These are phyloP conservation scores for Penicillium cataractarum DNA, from an alignment of 495 filamentous ascomycete genomes.

Conservation along the genomic window DNA sequence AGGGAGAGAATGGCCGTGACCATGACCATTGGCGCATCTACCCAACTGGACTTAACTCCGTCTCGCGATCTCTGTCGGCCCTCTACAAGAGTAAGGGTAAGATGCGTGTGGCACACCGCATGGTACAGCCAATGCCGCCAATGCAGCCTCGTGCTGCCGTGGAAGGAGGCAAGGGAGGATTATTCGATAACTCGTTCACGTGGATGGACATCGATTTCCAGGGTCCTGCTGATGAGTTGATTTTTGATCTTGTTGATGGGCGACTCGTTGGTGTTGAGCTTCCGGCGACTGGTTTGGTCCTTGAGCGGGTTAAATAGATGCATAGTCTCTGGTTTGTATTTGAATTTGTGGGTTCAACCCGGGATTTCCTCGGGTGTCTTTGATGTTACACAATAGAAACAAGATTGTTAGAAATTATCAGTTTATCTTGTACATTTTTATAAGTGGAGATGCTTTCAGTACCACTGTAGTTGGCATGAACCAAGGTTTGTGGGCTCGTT, in stretches of 20 bases:
- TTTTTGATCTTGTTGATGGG: not conserved
- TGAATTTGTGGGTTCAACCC: too few relatives aligned
- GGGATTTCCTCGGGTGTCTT: not conserved
- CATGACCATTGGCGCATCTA: not conserved
- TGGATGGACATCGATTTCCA: conserved; percentile 19
- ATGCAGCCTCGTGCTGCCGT: conserved; percentile 16
- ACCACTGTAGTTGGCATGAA: not conserved
- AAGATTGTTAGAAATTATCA: not conserved
- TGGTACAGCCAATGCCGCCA: not conserved
- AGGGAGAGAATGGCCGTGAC: not conserved
- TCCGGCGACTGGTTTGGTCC: not conserved
- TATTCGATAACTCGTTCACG: conserved; percentile 20
- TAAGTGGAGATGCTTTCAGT: not conserved
- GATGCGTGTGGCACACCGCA: conserved; percentile 2
- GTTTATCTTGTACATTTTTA: too few relatives aligned
- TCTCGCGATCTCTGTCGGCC: conserved; percentile 1
- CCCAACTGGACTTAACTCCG: conserved; percentile 1
- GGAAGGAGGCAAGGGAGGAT: conserved; percentile 18
- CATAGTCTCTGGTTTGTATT: too few relatives aligned
- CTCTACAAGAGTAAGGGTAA: not conserved
- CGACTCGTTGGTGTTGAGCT: not conserved
- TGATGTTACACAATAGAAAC: not conserved
- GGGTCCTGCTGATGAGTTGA: not conserved
- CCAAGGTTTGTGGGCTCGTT: not conserved
- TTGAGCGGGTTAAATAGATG: not conserved